Conservation (phyloP, 225 moss, liverwort and hornwort genomes). For the Asterella californica region DNA sequence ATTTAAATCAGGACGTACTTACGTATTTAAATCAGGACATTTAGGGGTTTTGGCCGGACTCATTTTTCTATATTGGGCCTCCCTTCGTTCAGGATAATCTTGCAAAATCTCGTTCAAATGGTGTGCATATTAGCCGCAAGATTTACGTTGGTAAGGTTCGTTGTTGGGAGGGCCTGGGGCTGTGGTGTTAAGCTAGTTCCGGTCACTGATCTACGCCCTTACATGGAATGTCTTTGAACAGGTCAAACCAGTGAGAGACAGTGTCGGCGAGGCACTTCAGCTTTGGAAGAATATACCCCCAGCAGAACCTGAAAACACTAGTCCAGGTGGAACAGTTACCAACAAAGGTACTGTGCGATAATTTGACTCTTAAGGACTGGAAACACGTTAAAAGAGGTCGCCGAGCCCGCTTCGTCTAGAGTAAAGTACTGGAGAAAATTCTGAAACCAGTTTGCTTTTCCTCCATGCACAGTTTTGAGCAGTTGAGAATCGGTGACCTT, state of each 20-base stretch:
- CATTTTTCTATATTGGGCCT: too few species aligned
- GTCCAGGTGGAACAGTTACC: slow-evolving; percentile 18
- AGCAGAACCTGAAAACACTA: slow-evolving; percentile 28
- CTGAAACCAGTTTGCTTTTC: not conserved
- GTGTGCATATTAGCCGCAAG: too few species aligned
- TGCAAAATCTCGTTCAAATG: not conserved
- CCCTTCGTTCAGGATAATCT: too few species aligned
- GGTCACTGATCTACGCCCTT: too few species aligned
- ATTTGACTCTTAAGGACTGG: not conserved
- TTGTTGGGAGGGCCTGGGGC: not conserved
- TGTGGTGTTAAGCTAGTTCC: not conserved
- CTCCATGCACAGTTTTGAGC: not conserved
- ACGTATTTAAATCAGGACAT: too few species aligned
- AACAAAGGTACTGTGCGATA: slow-evolving; percentile 16
- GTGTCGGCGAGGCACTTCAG: slow-evolving; percentile 67
- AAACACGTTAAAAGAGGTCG: not conserved
- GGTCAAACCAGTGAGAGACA: slow-evolving; percentile 85
- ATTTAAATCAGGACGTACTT: too few species aligned
- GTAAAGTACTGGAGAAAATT: not conserved
- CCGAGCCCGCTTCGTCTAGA: not conserved
- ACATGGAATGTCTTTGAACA: slow-evolving; percentile 6
- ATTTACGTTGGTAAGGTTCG: too few species aligned
- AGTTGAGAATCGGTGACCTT: not conserved
- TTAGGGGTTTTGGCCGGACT: too few species aligned
- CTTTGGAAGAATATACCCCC: slow-evolving; percentile 64